Evolutionary conservation across 345 rosid species (phyloP).

Genomic region (Populus tremula): DNA sequence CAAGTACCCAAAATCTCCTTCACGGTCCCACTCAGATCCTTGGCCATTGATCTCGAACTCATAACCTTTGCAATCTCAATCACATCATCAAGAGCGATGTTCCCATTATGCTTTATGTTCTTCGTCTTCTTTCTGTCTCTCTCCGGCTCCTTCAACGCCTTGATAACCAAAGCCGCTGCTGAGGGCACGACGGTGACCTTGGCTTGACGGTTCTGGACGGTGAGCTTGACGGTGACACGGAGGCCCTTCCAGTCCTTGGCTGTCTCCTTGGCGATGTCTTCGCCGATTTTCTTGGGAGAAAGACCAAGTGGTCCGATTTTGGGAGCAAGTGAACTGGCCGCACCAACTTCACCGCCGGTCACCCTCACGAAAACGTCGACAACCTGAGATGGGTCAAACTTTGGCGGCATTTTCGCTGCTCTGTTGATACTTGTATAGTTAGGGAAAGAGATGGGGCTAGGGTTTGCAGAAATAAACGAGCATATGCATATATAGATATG

Average conservation of each 20-base stretch:
- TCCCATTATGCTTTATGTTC: conserved; percentile 26
- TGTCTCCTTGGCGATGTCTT: conserved; percentile 26
- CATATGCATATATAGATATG: not conserved
- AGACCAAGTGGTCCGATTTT: conserved; percentile 29
- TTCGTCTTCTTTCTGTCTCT: conserved; percentile 31
- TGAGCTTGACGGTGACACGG: conserved; percentile 29
- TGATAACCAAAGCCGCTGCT: conserved; percentile 22
- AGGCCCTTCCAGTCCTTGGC: conserved; percentile 33
- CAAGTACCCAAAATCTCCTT: conserved; percentile 32
- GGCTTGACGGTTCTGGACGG: conserved; percentile 32
- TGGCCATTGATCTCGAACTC: conserved; percentile 23
- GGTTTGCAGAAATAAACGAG: not conserved
- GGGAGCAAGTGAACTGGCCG: conserved; percentile 28
- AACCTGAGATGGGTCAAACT: conserved; percentile 31
- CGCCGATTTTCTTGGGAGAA: conserved; percentile 30
- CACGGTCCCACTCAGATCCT: conserved; percentile 26
- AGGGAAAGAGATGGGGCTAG: not conserved
- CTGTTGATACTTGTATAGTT: not conserved
- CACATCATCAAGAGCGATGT: conserved; percentile 20
- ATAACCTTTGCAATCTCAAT: conserved; percentile 24
- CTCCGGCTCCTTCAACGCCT: conserved; percentile 30
- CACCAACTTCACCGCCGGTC: conserved; percentile 29
- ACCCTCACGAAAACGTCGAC: conserved; percentile 27
- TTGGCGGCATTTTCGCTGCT: conserved; percentile 26
- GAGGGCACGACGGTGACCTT: conserved; percentile 25